These are phyloP conservation scores for Sporothrix luriei DNA, from an alignment of 2,329 filamentous ascomycete genomes.

Conservation along the genomic window DNA sequence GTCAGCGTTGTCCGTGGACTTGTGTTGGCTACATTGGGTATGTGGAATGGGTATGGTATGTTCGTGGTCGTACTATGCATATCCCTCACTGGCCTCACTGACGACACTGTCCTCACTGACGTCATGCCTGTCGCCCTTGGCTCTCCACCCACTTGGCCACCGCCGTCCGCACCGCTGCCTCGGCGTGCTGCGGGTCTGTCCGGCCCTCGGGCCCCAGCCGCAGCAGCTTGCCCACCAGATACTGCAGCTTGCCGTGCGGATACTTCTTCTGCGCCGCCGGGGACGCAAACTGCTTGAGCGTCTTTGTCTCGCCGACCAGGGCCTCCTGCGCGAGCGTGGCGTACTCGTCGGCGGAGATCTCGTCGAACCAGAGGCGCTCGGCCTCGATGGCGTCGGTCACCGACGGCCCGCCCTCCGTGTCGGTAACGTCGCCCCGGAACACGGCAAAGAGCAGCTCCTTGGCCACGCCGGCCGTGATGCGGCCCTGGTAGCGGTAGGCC, in stretches of 20 bases:
- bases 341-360: constrained; percentile 55
- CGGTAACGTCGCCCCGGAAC: constrained; percentile 50
- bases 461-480: constrained; percentile 60
- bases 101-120: too few relatives aligned
- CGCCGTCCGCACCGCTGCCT: constrained; percentile 49
- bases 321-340: constrained; percentile 49
- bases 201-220: constrained; percentile 55
- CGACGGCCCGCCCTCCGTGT: constrained; percentile 31
- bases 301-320: constrained; percentile 51
- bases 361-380: constrained; percentile 58
- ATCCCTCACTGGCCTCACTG: too few relatives aligned
- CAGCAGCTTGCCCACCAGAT: constrained; percentile 62
- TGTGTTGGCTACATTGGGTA: too few relatives aligned
- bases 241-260: constrained; percentile 63
- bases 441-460: constrained; percentile 60
- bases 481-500: constrained; percentile 50
- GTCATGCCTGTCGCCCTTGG: background rate
- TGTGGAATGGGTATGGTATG: constrained; percentile 1
- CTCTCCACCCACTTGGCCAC: constrained; percentile 38
- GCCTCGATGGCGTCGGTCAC: constrained; percentile 51
- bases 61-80: background rate
- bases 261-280: constrained; percentile 40
- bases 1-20: too few relatives aligned
- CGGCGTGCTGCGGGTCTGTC: constrained; percentile 57
- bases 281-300: constrained; percentile 50